Evolutionary conservation across 768 basidiomycete species (phyloP).

Genomic region (Panellus pusillus): DNA sequence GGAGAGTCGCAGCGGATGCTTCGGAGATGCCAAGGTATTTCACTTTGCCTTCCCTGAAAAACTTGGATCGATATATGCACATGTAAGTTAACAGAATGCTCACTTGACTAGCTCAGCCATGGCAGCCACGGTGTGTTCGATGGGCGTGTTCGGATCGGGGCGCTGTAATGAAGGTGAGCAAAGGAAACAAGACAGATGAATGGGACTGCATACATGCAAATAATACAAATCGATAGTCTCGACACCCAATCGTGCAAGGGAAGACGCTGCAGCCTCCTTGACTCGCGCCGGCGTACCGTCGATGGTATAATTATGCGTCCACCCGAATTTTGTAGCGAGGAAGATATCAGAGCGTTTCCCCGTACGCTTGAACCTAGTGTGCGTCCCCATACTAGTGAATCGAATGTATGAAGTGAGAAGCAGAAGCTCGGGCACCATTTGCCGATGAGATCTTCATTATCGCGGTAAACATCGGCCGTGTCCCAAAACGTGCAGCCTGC

Average conservation of each 20-base stretch:
- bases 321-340: conserved; percentile 55
- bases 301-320: conserved; percentile 17
- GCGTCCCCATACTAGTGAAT: too few relatives aligned
- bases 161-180: not conserved
- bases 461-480: conserved; percentile 20
- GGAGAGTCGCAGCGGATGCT: conserved; percentile 24
- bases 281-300: conserved; percentile 41
- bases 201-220: conserved; percentile 41
- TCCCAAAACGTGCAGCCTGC: conserved; percentile 49
- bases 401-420: too few relatives aligned
- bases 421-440: conserved; percentile 24
- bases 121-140: too few relatives aligned
- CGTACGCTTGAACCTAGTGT: conserved; percentile 50
- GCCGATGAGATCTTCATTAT: conserved; percentile 4
- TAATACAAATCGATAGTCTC: conserved; percentile 48
- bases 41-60: conserved; percentile 20
- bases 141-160: too few relatives aligned
- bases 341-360: conserved; percentile 56
- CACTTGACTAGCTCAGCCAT: too few relatives aligned
- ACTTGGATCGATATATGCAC: too few relatives aligned
- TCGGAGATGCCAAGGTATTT: conserved; percentile 31
- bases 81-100: too few relatives aligned
- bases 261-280: conserved; percentile 35
- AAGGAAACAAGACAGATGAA: too few relatives aligned
- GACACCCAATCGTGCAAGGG: conserved; percentile 43